A percentile compares a stretch with the other conserved stretches of the same genome.
phyloP scores from a whole-genome alignment of 352 stramenopile genomes.

The Phytophthora sp. region DNA sequence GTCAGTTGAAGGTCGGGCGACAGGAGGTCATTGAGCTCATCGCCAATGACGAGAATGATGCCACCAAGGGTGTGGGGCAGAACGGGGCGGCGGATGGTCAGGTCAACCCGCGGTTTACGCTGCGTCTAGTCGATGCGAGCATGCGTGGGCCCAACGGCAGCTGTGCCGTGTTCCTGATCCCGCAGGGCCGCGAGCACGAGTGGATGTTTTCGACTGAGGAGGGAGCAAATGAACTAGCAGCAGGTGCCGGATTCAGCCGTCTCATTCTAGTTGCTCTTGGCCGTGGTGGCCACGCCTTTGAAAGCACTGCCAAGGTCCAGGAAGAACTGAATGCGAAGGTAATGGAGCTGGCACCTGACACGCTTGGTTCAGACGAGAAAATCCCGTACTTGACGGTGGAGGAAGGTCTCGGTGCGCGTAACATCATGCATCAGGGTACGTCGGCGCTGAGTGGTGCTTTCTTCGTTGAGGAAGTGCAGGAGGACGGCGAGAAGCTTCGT shows the following conservation, averaged over 20 bases:
- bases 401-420: conserved; percentile 61
- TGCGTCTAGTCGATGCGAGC: conserved; percentile 65
- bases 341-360: conserved; percentile 63
- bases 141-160: conserved; percentile 54
- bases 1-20: conserved; percentile 54
- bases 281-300: conserved; percentile 62
- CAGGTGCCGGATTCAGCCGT: conserved; percentile 67
- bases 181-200: conserved; percentile 82
- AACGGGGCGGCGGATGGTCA: conserved; percentile 16
- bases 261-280: conserved; percentile 75
- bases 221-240: conserved; percentile 63
- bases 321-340: conserved; percentile 75
- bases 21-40: conserved; percentile 68
- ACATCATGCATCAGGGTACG: conserved; percentile 60
- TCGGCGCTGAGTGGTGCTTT: conserved; percentile 62
- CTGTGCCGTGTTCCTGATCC: conserved; percentile 79
- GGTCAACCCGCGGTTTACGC: conserved; percentile 55
- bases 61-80: conserved; percentile 8
- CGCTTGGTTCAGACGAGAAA: conserved; percentile 44
- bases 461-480: conserved; percentile 74
- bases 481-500: conserved; percentile 50
- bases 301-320: conserved; percentile 70
- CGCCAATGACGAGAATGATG: conserved; percentile 41
- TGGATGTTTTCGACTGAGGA: conserved; percentile 82
- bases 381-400: conserved; percentile 83